Base-by-base conservation (phyloP, 2,329 filamentous ascomycete species). In the Scedosporium dehoogii region DNA sequence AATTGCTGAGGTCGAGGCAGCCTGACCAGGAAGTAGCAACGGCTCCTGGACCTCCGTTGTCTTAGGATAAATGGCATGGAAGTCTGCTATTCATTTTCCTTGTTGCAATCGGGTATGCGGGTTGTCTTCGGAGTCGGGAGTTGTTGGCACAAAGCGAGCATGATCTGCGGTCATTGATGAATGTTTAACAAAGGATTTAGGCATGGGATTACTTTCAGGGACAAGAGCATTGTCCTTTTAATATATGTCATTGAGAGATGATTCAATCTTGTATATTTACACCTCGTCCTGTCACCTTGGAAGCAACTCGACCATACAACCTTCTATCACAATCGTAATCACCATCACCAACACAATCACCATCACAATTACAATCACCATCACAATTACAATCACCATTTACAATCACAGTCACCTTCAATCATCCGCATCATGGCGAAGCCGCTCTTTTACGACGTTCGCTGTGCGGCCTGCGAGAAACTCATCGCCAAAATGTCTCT, bases 1-100 rank as follows among this genome's bases (percentile, higher is more conserved):
- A 70, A 25, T 57, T 63, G 21, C 63, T 69, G 21, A 7, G 65
- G 67, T 65, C 64, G 5, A 63, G 61, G 2, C 48, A 65, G 38
- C 63, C 67, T 63, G 61, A 58, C 56, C 51, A 55, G 1, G 51
- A 25, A 23, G 21, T 3, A n/a, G 21, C 44, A n/a, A 48, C 44
- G 10, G 10, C 33, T 12, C 10, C 33, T 3, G 33, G 12, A 3
- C 33, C 33, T 10, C 33, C 33, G 14, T 38, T 38, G 44, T 18
- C n/a, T 48, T 48, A 7, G 44, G 44, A 9, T 48, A 21, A 48
- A 48, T n/a, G 18, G 14, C 18, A 48, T 48, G 12, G 16, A 21
- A 18, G 9, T 9, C 2, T 48, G n/a, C 16, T 48, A 9, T 5
- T 21, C 9, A 48, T 48, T 18, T 21, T 7, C 44, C 44, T 48